These are phyloP conservation scores for Orbilia brochopaga DNA, from an alignment of 2,329 filamentous ascomycete genomes.

Conservation along the genomic window DNA sequence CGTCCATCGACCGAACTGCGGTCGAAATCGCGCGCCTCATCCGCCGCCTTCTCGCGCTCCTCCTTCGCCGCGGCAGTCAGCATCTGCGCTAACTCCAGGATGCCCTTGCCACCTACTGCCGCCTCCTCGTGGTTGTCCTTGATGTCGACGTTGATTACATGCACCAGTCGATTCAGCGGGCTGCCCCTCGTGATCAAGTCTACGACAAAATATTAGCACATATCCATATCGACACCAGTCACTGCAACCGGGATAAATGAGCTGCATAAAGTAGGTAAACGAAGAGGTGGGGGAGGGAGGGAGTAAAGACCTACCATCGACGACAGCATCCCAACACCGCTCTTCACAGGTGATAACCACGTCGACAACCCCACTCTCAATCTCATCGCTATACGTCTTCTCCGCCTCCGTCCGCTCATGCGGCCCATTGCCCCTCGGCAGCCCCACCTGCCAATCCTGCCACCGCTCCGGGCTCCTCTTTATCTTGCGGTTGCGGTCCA, in stretches of 20 bases:
- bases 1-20: constrained; percentile 85
- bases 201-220: constrained; percentile 7
- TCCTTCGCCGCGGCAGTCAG: constrained; percentile 80
- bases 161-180: constrained; percentile 87
- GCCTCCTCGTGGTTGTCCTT: constrained; percentile 98
- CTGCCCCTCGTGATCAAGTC: constrained; percentile 85
- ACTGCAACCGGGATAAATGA: too few relatives aligned
- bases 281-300: background rate
- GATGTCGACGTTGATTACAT: constrained; percentile 98
- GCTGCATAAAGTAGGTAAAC: background rate
- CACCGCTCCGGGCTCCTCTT: constrained; percentile 97
- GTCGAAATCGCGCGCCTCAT: constrained; percentile 70
- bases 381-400: constrained; percentile 64
- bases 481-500: constrained; percentile 85
- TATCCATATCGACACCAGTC: too few relatives aligned
- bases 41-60: constrained; percentile 75
- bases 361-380: constrained; percentile 88
- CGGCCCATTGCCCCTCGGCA: constrained; percentile 73
- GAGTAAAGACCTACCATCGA: constrained; percentile 65
- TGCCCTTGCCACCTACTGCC: constrained; percentile 84
- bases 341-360: constrained; percentile 97
- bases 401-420: constrained; percentile 47
- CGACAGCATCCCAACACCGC: constrained; percentile 95
- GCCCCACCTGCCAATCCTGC: constrained; percentile 93
- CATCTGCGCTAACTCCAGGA: constrained; percentile 84